Base-by-base conservation (phyloP, 2,329 filamentous ascomycete genomes). In the Pyrenophora teres region DNA sequence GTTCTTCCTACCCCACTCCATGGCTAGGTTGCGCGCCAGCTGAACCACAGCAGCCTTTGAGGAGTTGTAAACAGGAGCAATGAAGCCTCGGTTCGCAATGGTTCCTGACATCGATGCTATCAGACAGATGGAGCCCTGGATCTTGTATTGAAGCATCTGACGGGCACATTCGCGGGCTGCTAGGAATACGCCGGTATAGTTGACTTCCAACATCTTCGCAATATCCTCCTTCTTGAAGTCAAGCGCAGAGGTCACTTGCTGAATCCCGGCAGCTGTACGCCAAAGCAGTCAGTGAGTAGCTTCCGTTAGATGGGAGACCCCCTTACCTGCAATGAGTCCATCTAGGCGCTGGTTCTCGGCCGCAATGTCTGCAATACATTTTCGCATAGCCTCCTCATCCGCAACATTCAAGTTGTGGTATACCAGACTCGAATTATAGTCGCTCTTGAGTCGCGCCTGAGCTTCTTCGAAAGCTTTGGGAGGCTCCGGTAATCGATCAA, bases 391-490 rank as follows among this genome's bases (percentile, higher is more conserved):
- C 2, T 81, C 76, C 27, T 86, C 84, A 63, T 93, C 83, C 16
- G 88, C 83, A 8, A 96, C 90, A 70, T 96, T 90, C 43, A 91
- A 84, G 54, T 86, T 84, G 68, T 87, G 86, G 76, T 95, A 96
- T 50, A 84, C 80, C 33, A 94, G 73, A 39, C 80, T 81, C 4
- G 85, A 86, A 56, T 80, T 82, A 21, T 88, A 80, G 64, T 87
- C 83, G 30, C 79, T 72, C 6, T 76, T 76, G 25, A 87, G 85
- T 32, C 84, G 81, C 51, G 81, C 76, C 52, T 86, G 84, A 36
- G 91, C 80, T 32, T 78, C 75, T 42, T 79, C 80, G 70, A 92
- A 94, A 41, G 83, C 80, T 1, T 80, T 64, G 37, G 78, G 79
- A 1, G 85, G 84, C 37, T 78, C 69, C 1, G 80, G 74, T 16